Evolutionary conservation across 2,329 filamentous ascomycete genomes (phyloP), one percentile per base, ranked within the genome.

Genomic region (Cladosporium halotolerans): DNA sequence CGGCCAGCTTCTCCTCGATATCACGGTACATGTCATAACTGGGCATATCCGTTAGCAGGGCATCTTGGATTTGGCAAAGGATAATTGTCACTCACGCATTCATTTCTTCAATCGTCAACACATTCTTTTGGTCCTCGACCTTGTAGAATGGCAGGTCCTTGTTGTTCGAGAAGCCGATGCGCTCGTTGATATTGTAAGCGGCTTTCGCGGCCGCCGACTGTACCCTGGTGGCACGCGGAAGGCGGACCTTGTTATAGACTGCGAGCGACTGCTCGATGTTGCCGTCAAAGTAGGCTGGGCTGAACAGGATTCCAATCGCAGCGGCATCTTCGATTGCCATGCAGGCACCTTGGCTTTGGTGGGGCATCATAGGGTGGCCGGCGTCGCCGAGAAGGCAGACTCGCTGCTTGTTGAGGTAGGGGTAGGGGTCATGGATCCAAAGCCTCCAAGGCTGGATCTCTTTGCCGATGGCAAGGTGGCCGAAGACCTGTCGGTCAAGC

Each of bases 101-200:
- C 82, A 86, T 85, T 65, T 86, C 83, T 57, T 85, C 81, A 46
- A 86, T 85, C 0, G 83, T 86, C 32, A 86, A 63, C 57, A 83
- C 83, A 44, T 79, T 75, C 58, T 73, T 78, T 60, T 82, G 76
- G 48, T 85, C 78, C 57, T 80, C 76, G 0, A 86, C 83, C 62
- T 80, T 81, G 68, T 86, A 86, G 0, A 74, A 76, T 0, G 75
- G 66, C 11, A 70, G 77, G 38, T 75, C 60, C 28, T 76, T 84
- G 62, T 86, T 85, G 36, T 74, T 75, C 0, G 81, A 84, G 68
- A 86, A 86, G 0, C 82, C 80, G 13, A 66, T 66, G 1, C 64
- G 55, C 61, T 72, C 70, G 42, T 70, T 64, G 52, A 73, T 71
- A 45, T 73, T 72, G 53, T 68, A 65, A 2, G 64, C 57, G 0